Base-by-base conservation (phyloP, 495 filamentous ascomycete species). In the Entonaema liquescens region DNA sequence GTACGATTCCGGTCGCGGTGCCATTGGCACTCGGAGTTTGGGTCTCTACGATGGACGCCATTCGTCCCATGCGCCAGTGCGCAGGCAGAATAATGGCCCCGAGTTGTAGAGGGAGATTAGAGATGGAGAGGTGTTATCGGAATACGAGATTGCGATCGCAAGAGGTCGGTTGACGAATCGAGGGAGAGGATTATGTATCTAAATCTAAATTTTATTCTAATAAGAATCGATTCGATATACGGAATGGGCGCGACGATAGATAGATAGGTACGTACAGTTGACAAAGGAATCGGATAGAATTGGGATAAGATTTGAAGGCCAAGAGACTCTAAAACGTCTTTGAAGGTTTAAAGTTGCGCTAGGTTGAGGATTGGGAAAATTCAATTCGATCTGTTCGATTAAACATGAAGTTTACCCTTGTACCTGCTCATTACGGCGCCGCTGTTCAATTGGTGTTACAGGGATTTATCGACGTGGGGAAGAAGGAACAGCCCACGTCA, bases 41-140 rank as follows among this genome's bases (percentile, higher is more conserved):
- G 26, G 65, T 62, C 33, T 65, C 65, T 68, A 68, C 42, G 11
- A 53, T 13, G 5, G 70, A 73, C 19, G 70, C 65, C 70, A 73
- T 73, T 52, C 52, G 56, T 28, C 23, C 49, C 3, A 17, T 31
- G 56, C 36, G 56, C 56, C 17, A 8, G 36, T 36, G 56, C 56
- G 13, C 13, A 26, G 56, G 21, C n/a, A 15, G 6, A 5, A 56
- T 56, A 31, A 5, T 17, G 15, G 26, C 13, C 4, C 8, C 53
- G 53, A 15, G 49, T 5, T 53, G 49, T 15, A 7, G 33, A 28
- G 21, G 17, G 12, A 35, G 56, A 17, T 33, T 1, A 29, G 28
- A 50, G 12, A 50, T 19, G 23, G 47, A 25, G 23, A 31, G 52
- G 52, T 2, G 9, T 33, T 40, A 35, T 56, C 53, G 29, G 53